Conservation (phyloP, 495 filamentous ascomycete genomes). For the Chaetomium tenue region DNA sequence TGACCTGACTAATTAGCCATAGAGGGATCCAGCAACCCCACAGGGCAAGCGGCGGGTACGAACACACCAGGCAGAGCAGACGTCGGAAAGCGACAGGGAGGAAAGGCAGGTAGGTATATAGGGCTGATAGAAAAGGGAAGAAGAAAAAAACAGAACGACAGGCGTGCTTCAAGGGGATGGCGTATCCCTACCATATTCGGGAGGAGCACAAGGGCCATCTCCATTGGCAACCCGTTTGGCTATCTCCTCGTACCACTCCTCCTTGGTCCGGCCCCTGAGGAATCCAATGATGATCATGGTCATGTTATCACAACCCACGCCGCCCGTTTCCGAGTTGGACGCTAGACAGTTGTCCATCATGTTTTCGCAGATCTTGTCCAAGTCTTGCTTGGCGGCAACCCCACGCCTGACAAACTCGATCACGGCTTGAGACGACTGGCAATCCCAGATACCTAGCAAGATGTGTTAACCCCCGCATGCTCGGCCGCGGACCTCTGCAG, state of each 20-base stretch:
- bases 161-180: slow-evolving; percentile 28
- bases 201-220: slow-evolving; percentile 97
- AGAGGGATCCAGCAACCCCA: background rate
- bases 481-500: no score
- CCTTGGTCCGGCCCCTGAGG: slow-evolving; percentile 85
- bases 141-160: slow-evolving; percentile 13
- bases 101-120: slow-evolving; percentile 11
- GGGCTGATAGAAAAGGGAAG: no score
- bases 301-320: slow-evolving; percentile 99
- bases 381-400: slow-evolving; percentile 90
- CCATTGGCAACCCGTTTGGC: slow-evolving; percentile 91
- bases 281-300: slow-evolving; percentile 92
- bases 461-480: background rate
- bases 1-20: slow-evolving; percentile 11
- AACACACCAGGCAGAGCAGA: slow-evolving; percentile 1
- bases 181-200: slow-evolving; percentile 89
- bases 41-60: background rate
- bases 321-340: slow-evolving; percentile 94
- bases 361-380: slow-evolving; percentile 94
- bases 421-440: slow-evolving; percentile 95
- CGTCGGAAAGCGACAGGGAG: slow-evolving; percentile 3
- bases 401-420: slow-evolving; percentile 95
- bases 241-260: slow-evolving; percentile 97
- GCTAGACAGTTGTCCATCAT: slow-evolving; percentile 99
- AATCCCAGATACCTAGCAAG: slow-evolving; percentile 91